Base-by-base conservation (phyloP, 768 basidiomycete genomes). In the Termitomyces sp. region DNA sequence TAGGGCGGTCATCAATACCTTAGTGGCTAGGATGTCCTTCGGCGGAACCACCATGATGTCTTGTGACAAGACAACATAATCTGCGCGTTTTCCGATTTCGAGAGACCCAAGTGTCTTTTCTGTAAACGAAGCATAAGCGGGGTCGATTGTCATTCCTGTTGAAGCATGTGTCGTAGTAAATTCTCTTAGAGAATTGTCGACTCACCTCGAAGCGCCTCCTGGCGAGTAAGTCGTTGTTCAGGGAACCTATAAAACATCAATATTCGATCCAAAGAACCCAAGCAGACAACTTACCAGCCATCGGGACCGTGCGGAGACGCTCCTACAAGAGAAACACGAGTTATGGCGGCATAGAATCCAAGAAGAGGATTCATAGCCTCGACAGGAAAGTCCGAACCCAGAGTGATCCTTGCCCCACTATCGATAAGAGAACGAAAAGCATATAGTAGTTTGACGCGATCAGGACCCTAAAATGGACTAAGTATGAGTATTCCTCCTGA, bases 311-410 rank as follows among this genome's bases (percentile, higher is more conserved):
- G 88, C 8, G 94, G 95, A 35, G 92, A 94, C 49, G 73, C 70
- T 20, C 92, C 93, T 33, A 81, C 76, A 7, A 81, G 76, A 30
- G 86, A 84, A 50, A 91, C 72, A 40, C 95, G 82, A 2, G 91
- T 86, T 28, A 94, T 79, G 1, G 93, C 93, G n/a, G 95, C 91
- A 69, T 92, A 91, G 70, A 96, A 94, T 3, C 88, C 87, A 57
- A 82, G 75, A 41, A 97, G 77, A 13, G 95, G 95, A 67, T 94
- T 91, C 71, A 93, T 79, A 40, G 82, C 79, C 67, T 95, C 95
- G 35, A 98, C 92, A 0, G 95, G 95, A 63, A 90, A 91, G 73
- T 96, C 94, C 4, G 91, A 92, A 14, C 95, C 94, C 26, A 96
- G 72, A 2, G 89, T 84, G 56, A 95, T 85, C 58, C 82, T 74